Evolutionary conservation across 441 rosid genomes (phyloP).

Genomic region (Daphne laureola): DNA sequence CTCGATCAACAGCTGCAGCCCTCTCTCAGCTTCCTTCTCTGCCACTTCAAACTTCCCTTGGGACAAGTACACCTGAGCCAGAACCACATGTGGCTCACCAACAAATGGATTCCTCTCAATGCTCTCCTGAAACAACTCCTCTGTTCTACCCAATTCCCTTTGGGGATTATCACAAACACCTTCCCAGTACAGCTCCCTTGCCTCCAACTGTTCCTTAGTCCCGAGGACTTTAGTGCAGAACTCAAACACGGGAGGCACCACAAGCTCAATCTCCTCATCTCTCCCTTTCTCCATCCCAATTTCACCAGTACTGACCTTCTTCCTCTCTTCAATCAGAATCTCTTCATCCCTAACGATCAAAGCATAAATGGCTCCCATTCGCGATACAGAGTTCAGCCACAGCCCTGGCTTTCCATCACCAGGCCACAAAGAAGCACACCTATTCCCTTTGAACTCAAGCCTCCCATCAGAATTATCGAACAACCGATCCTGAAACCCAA

Average conservation of each 20-base stretch:
- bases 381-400: slow-evolving; percentile 64
- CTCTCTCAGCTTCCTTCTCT: slow-evolving; percentile 48
- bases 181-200: slow-evolving; percentile 70
- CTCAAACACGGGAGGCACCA: slow-evolving; percentile 62
- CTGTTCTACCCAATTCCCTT: slow-evolving; percentile 36
- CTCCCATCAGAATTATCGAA: slow-evolving; percentile 56
- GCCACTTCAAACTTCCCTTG: slow-evolving; percentile 65
- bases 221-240: slow-evolving; percentile 47
- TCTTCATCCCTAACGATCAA: slow-evolving; percentile 66
- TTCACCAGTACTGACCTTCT: slow-evolving; percentile 24
- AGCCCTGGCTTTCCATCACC: slow-evolving; percentile 83
- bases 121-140: slow-evolving; percentile 39
- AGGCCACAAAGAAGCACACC: slow-evolving; percentile 59
- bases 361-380: slow-evolving; percentile 71
- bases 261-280: slow-evolving; percentile 68
- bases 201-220: slow-evolving; percentile 51
- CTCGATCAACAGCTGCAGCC: slow-evolving; percentile 54
- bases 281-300: slow-evolving; percentile 27
- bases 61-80: slow-evolving; percentile 54
- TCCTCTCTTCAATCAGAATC: slow-evolving; percentile 50
- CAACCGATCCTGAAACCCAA: slow-evolving; percentile 58
- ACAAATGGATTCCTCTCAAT: slow-evolving; percentile 70
- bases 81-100: slow-evolving; percentile 73
- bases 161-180: slow-evolving; percentile 43
- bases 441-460: slow-evolving; percentile 58